A percentile compares a stretch with the other conserved stretches of the same genome.
Evolutionary conservation across 2,329 filamentous ascomycete species (phyloP).

Genomic region (Trichophyton verrucosum): DNA sequence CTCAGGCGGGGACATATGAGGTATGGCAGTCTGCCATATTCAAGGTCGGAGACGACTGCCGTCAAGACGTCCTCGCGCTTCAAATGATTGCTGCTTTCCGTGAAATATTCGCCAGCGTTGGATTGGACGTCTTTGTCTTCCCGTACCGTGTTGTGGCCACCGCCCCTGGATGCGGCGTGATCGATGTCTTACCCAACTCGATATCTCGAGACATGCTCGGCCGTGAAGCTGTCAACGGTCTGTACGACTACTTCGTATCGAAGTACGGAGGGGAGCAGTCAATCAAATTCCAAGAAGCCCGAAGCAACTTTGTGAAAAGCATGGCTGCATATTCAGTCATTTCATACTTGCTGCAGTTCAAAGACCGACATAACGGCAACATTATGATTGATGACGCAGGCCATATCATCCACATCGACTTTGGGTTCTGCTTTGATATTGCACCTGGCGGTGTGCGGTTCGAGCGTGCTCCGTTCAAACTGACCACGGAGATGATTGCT

Average conservation of each 20-base stretch:
- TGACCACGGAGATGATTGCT: constrained; percentile 95
- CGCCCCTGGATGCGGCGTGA: constrained; percentile 91
- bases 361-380: constrained; percentile 97
- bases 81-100: constrained; percentile 98
- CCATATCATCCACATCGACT: constrained; percentile 97
- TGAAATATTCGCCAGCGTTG: constrained; percentile 89
- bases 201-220: constrained; percentile 98
- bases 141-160: constrained; percentile 96
- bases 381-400: constrained; percentile 98
- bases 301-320: constrained; percentile 95
- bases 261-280: constrained; percentile 97
- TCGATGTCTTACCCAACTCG: constrained; percentile 93
- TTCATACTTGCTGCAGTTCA: constrained; percentile 93
- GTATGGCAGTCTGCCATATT: constrained; percentile 99
- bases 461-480: constrained; percentile 94
- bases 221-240: constrained; percentile 89
- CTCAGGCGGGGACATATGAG: constrained; percentile 52
- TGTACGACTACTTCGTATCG: constrained; percentile 96
- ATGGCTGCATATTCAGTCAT: constrained; percentile 99
- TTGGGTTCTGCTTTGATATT: constrained; percentile 99
- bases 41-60: constrained; percentile 97
- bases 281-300: constrained; percentile 84
- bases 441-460: constrained; percentile 94
- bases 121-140: constrained; percentile 91
- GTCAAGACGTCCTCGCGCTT: constrained; percentile 88